Percentiles rank a stretch among this genome's conserved stretches.
Conservation (phyloP, 805 yeast species). For the Metschnikowia anglica region DNA sequence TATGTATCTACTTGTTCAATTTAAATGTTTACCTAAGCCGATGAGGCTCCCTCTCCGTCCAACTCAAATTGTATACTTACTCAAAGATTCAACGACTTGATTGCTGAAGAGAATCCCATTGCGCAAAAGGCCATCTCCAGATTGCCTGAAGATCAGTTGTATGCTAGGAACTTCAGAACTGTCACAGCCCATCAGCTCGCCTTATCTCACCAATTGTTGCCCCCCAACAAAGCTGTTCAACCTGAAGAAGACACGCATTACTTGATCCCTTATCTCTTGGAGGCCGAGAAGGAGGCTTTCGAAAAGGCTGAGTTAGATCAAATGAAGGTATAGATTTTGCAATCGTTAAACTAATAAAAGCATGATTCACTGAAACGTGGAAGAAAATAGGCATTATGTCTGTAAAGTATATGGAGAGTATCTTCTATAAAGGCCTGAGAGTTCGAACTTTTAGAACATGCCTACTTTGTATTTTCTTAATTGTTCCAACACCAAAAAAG, state of each 20-base stretch:
- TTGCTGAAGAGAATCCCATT: constrained; percentile 82
- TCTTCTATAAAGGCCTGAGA: not conserved
- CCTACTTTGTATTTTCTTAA: constrained; percentile 55
- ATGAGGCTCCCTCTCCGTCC: too few relatives aligned
- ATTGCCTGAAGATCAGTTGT: constrained; percentile 78
- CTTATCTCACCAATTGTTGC: constrained; percentile 80
- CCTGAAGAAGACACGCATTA: constrained; percentile 81
- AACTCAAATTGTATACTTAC: constrained; percentile 19
- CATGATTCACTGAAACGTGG: not conserved
- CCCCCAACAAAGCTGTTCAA: constrained; percentile 72
- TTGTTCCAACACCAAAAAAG: constrained; percentile 67
- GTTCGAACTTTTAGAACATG: constrained; percentile 29
- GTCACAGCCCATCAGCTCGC: constrained; percentile 89
- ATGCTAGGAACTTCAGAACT: constrained; percentile 90
- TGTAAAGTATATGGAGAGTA: not conserved
- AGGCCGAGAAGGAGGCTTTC: constrained; percentile 87
- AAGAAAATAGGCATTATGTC: not conserved
- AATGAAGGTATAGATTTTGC: constrained; percentile 39
- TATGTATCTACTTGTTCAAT: constrained; percentile 21
- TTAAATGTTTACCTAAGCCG: not conserved
- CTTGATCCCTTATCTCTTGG: constrained; percentile 84
- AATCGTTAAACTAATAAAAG: not conserved
- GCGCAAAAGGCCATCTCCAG: constrained; percentile 86
- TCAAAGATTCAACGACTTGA: constrained; percentile 72
- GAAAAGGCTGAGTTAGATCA: constrained; percentile 91